Evolutionary conservation across 139 green algal genomes (phyloP).

Genomic region (Zygnema cylindricum): DNA sequence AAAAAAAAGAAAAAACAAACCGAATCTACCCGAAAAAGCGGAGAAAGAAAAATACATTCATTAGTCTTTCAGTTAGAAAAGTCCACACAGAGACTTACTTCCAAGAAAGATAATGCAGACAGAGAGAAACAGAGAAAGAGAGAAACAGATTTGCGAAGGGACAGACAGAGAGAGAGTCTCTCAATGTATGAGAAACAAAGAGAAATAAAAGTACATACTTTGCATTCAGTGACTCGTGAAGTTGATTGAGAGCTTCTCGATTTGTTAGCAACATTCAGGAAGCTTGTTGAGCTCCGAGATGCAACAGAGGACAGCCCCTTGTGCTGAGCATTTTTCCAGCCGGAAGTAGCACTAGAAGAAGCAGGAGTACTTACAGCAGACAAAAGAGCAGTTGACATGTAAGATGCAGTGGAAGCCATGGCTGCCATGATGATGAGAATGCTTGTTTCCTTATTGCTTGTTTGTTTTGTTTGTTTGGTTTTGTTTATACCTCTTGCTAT

Average conservation of each 20-base stretch:
- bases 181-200: background rate
- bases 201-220: background rate
- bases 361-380: background rate
- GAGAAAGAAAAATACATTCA: no score
- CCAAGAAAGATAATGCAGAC: no score
- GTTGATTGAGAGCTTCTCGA: background rate
- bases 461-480: no score
- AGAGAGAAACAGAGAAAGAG: background rate
- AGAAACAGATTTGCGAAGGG: background rate
- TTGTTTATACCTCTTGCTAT: no score
- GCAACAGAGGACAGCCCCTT: background rate
- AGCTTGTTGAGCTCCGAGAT: background rate
- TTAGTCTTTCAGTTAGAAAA: no score
- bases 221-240: background rate
- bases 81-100: no score
- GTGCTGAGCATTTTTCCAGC: background rate
- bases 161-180: background rate
- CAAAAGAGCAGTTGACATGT: background rate
- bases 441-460: no score
- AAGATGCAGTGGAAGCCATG: background rate
- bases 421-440: no score
- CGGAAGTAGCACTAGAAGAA: no score
- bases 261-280: background rate
- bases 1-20: no score
- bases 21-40: no score